Evolutionary conservation across 2,329 filamentous ascomycete genomes (phyloP).

Genomic region (Monascus ruber): DNA sequence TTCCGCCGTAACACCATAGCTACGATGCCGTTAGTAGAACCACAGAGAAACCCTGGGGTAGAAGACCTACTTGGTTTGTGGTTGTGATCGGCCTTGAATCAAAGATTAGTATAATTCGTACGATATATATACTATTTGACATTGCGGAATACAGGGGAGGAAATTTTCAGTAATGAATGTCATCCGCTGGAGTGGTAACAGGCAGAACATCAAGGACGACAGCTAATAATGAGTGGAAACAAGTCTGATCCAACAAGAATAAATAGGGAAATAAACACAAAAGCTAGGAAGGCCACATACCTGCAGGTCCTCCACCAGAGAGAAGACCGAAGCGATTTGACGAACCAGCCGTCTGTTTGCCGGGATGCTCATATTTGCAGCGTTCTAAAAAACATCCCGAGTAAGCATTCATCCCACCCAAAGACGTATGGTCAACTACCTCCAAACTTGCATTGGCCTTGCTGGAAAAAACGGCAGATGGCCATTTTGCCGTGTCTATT

Average conservation of each 20-base stretch:
- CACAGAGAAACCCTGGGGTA: not conserved
- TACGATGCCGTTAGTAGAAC: conserved; percentile 16
- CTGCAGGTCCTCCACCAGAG: conserved; percentile 26
- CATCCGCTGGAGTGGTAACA: too few relatives aligned
- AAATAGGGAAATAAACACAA: not conserved
- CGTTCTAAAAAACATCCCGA: conserved; percentile 33
- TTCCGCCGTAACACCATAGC: conserved; percentile 46
- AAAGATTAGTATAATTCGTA: conserved; percentile 5
- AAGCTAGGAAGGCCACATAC: conserved; percentile 18
- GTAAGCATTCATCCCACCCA: not conserved
- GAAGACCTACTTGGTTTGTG: conserved; percentile 13
- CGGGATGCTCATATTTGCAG: conserved; percentile 51
- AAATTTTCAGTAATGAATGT: too few relatives aligned
- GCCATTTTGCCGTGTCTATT: conserved; percentile 20
- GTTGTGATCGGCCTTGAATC: conserved; percentile 11
- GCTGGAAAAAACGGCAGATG: conserved; percentile 54
- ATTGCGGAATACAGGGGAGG: too few relatives aligned
- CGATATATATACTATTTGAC: too few relatives aligned
- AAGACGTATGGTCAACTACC: conserved; percentile 31
- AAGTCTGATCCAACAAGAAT: too few relatives aligned
- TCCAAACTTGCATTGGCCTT: conserved; percentile 55
- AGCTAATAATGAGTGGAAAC: too few relatives aligned
- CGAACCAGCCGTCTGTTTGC: conserved; percentile 25
- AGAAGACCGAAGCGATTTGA: conserved; percentile 51
- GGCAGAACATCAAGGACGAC: too few relatives aligned